phyloP scores from a whole-genome alignment of 208 protist species.

The Crithidia expoeki region DNA sequence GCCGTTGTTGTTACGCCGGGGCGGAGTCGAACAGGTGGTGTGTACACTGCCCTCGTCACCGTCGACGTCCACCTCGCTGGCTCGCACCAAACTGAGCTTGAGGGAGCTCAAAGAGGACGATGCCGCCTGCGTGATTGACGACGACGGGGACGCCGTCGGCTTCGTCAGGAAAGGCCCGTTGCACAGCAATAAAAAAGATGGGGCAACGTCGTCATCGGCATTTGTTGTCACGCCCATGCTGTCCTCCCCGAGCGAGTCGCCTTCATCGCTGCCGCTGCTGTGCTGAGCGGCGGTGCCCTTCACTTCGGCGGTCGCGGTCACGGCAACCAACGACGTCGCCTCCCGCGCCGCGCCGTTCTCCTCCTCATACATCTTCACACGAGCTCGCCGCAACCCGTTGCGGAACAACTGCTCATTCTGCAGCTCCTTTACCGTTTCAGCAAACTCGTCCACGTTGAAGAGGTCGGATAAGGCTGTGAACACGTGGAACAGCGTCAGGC shows the following conservation, averaged over 20 bases:
- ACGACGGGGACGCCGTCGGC: neutral
- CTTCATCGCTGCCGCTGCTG: slow-evolving; percentile 15
- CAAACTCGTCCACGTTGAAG: slow-evolving; percentile 47
- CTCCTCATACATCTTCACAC: slow-evolving; percentile 32
- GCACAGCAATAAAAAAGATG: slow-evolving; percentile 69
- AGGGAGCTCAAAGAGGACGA: neutral
- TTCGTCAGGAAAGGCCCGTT: slow-evolving; percentile 24
- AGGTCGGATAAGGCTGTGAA: slow-evolving; percentile 35
- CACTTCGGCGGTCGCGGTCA: neutral
- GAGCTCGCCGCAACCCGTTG: slow-evolving; percentile 21
- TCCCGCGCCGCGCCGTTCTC: slow-evolving; percentile 12
- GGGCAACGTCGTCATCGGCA: slow-evolving; percentile 12
- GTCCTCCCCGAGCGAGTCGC: slow-evolving; percentile 23
- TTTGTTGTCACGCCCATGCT: slow-evolving; percentile 23
- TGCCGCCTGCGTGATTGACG: neutral
- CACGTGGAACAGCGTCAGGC: slow-evolving; percentile 26
- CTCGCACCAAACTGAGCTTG: slow-evolving; percentile 1
- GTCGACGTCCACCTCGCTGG: neutral
- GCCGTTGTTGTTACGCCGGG: neutral
- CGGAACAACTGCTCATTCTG: slow-evolving; percentile 21
- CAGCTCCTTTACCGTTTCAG: slow-evolving; percentile 26
- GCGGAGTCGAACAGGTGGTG: slow-evolving; percentile 2
- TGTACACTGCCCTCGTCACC: slow-evolving; percentile 9
- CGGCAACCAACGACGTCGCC: slow-evolving; percentile 15
- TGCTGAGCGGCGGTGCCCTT: neutral